Evolutionary conservation across 768 basidiomycete genomes (phyloP).

Genomic region (Leucocoprinus sp.): DNA sequence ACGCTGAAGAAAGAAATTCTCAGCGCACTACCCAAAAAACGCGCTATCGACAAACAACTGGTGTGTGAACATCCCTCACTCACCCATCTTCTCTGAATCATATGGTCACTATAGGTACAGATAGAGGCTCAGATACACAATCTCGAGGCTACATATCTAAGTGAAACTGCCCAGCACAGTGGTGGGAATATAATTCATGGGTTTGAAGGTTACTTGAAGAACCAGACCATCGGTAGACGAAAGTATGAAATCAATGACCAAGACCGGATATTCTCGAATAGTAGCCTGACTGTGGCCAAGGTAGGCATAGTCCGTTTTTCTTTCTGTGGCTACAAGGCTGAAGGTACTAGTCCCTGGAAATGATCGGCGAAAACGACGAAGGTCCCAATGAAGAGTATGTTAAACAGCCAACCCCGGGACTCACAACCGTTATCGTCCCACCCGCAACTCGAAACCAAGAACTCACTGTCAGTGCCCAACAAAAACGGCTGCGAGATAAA

Average conservation of each 20-base stretch:
- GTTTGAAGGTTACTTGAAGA: constrained; percentile 82
- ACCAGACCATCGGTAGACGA: constrained; percentile 56
- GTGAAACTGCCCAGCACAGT: constrained; percentile 66
- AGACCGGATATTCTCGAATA: constrained; percentile 77
- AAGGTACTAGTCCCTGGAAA: constrained; percentile 58
- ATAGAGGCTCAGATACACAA: constrained; percentile 75
- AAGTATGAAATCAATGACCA: constrained; percentile 70
- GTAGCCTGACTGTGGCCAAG: constrained; percentile 71
- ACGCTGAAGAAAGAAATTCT: constrained; percentile 66
- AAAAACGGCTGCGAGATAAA: constrained; percentile 70
- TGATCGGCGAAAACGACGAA: constrained; percentile 66
- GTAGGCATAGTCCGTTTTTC: constrained; percentile 17
- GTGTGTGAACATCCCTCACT: constrained; percentile 33
- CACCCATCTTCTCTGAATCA: constrained; percentile 1
- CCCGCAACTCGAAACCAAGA: constrained; percentile 65
- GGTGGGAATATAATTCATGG: constrained; percentile 87
- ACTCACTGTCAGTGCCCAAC: constrained; percentile 52
- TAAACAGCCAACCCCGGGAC: constrained; percentile 60
- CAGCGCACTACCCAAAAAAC: constrained; percentile 66
- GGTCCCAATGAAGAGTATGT: constrained; percentile 54
- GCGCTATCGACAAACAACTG: constrained; percentile 68
- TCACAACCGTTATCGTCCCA: constrained; percentile 72
- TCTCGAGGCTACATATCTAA: constrained; percentile 66
- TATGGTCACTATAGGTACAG: constrained; percentile 61
- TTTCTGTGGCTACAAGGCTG: constrained; percentile 5